Evolutionary conservation across 345 rosid genomes (phyloP).

Genomic region (Ailanthus altissimus): DNA sequence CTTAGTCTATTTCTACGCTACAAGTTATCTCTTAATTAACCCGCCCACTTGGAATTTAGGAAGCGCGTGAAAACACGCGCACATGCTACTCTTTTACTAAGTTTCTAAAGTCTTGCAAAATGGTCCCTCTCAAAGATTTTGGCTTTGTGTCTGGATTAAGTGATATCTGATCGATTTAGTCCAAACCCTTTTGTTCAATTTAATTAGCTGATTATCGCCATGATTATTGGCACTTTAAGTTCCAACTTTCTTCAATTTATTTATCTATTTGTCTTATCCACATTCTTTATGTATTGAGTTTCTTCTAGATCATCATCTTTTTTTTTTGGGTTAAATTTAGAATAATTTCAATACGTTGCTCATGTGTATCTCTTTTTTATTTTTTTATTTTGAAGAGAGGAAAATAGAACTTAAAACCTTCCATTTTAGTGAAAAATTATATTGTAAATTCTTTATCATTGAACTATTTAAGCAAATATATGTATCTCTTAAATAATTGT

Average conservation of each 20-base stretch:
- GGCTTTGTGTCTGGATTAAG: neutral
- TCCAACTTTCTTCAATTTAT: neutral
- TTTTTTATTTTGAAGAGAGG: no score
- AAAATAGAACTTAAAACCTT: no score
- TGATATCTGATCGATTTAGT: neutral
- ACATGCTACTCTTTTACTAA: no score
- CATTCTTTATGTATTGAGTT: neutral
- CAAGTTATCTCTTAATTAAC: neutral
- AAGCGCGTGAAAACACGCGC: constrained; percentile 13
- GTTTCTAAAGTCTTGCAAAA: no score
- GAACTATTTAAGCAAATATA: no score
- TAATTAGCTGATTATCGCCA: constrained; percentile 33
- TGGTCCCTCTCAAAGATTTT: constrained; percentile 23
- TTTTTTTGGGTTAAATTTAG: no score
- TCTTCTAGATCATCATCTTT: no score
- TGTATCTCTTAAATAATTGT: no score
- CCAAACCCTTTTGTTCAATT: neutral
- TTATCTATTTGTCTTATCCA: neutral
- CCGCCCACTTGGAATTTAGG: neutral
- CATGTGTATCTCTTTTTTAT: no score
- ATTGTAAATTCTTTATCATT: no score
- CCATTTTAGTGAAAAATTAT: no score
- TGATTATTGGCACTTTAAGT: constrained; percentile 21
- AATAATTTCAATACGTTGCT: no score
- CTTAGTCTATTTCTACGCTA: constrained; percentile 23